phyloP scores from a whole-genome alignment of 768 basidiomycete species.

The Cubamyces sp. region DNA sequence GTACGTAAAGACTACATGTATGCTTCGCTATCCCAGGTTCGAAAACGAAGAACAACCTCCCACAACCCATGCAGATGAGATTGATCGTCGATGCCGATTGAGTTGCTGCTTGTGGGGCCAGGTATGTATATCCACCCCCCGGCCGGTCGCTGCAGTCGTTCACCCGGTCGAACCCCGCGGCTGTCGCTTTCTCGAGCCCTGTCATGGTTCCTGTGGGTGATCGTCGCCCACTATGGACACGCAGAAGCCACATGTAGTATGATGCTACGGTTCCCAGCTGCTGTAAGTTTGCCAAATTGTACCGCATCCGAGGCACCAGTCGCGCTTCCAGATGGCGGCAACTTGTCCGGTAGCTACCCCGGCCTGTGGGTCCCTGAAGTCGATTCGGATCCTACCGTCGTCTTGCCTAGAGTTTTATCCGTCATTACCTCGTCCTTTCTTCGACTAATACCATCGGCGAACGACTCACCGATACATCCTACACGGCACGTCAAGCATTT shows the following conservation, averaged over 20 bases:
- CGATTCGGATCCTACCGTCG: conserved; percentile 44
- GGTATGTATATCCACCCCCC: conserved; percentile 4
- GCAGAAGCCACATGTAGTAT: neutral
- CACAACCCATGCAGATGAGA: conserved; percentile 22
- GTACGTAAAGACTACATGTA: conserved; percentile 29
- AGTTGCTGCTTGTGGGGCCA: conserved; percentile 26
- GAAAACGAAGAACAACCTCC: conserved; percentile 12
- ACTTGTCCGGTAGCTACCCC: conserved; percentile 84
- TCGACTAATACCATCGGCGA: neutral
- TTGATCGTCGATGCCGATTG: conserved; percentile 27
- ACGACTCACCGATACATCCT: conserved; percentile 49
- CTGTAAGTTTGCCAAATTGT: conserved; percentile 45
- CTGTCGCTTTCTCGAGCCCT: neutral
- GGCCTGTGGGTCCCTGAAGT: conserved; percentile 61
- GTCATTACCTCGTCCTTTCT: neutral
- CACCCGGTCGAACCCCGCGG: neutral
- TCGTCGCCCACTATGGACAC: neutral
- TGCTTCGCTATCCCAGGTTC: conserved; percentile 12
- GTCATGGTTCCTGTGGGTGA: neutral
- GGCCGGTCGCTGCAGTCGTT: neutral
- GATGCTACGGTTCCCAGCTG: neutral
- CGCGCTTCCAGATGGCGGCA: conserved; percentile 69
- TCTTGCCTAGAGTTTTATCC: conserved; percentile 28
- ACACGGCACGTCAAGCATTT: conserved; percentile 60
- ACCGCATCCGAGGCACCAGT: conserved; percentile 87